These are phyloP conservation scores for Colletotrichum sp. DNA, from an alignment of 2,329 filamentous ascomycete genomes.

Conservation along the genomic window DNA sequence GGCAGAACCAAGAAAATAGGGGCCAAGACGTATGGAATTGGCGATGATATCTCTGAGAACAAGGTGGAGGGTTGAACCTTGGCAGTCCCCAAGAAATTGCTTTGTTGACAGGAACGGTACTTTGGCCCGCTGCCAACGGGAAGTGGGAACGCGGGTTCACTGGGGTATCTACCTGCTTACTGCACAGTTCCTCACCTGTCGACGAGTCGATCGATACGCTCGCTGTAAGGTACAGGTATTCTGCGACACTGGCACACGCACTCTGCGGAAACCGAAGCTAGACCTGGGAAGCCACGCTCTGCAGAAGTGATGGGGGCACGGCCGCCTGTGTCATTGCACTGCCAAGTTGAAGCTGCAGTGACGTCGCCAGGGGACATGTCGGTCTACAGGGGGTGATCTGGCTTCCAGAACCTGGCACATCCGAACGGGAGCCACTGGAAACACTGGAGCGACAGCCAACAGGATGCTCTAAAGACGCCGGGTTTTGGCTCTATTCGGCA, in stretches of 20 bases:
- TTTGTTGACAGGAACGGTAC: not conserved
- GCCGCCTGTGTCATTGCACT: slow-evolving; percentile 1
- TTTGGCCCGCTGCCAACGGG: not conserved
- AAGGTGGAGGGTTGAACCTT: not conserved
- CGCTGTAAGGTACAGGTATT: not conserved
- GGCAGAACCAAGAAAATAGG: not conserved
- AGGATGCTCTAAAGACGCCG: not conserved
- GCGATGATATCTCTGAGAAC: not conserved
- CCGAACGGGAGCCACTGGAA: not conserved
- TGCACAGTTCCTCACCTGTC: not conserved
- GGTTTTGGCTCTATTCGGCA: not conserved
- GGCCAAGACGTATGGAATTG: not conserved
- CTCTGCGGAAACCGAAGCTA: not conserved
- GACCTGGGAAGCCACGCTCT: not conserved
- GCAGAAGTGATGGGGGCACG: slow-evolving; percentile 8
- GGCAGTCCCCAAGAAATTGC: not conserved
- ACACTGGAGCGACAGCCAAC: slow-evolving; percentile 12
- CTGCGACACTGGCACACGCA: not conserved
- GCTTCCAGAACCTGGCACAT: not conserved
- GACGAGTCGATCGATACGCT: not conserved
- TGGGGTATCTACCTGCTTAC: not conserved
- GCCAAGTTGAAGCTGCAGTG: slow-evolving; percentile 6
- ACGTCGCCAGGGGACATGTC: slow-evolving; percentile 2
- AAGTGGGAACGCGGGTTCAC: not conserved
- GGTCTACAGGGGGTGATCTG: not conserved